Evolutionary conservation across 1,139 yeast genomes (phyloP).

Genomic region (Pneumocystis wakefieldiae): DNA sequence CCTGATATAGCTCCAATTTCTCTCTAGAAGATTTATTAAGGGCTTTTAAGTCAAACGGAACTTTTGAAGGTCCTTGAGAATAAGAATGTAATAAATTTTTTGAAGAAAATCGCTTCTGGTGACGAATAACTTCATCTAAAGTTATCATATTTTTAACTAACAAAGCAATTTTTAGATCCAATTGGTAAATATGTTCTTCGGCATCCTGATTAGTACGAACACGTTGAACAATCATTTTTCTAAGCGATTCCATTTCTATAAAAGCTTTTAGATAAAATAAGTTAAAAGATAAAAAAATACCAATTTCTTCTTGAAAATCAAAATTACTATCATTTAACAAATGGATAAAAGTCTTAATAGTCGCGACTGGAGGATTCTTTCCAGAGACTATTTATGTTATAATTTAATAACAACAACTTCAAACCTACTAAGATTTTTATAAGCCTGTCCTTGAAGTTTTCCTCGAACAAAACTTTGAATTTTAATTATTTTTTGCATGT

Average conservation of each 20-base stretch:
- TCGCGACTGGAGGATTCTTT: constrained; percentile 62
- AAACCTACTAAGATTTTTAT: constrained; percentile 37
- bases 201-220: constrained; percentile 51
- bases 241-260: constrained; percentile 42
- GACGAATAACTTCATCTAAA: constrained; percentile 53
- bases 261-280: background rate
- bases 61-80: constrained; percentile 15
- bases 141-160: constrained; percentile 67
- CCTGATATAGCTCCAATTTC: constrained; percentile 50
- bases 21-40: constrained; percentile 29
- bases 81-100: constrained; percentile 6
- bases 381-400: constrained; percentile 22
- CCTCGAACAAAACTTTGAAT: constrained; percentile 67
- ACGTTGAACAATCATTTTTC: constrained; percentile 51
- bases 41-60: constrained; percentile 26
- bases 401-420: background rate
- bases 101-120: constrained; percentile 27
- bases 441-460: constrained; percentile 55
- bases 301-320: constrained; percentile 62
- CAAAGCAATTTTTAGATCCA: constrained; percentile 68
- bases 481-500: constrained; percentile 44
- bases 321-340: constrained; percentile 57
- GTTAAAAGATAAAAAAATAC: background rate
- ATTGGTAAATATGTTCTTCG: constrained; percentile 60
- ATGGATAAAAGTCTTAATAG: constrained; percentile 63